Conservation (phyloP, 1,284 basidiomycete species). For the Ganoderma sp. region DNA sequence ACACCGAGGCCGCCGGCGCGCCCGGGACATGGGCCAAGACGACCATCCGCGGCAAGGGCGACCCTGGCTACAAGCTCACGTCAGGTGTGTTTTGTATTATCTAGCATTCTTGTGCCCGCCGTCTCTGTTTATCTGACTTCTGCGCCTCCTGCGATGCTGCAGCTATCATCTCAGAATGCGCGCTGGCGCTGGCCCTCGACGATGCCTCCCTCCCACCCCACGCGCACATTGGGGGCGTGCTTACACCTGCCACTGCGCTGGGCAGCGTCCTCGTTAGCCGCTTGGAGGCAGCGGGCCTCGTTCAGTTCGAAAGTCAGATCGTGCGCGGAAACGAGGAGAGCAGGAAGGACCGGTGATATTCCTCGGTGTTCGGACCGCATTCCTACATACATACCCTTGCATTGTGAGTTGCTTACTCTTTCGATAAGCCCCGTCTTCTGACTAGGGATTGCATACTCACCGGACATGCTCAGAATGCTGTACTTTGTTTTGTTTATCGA, state of each 20-base stretch:
- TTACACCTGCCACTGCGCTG: constrained; percentile 80
- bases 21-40: constrained; percentile 64
- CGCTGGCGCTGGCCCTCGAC: constrained; percentile 67
- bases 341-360: constrained; percentile 33
- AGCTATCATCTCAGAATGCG: constrained; percentile 74
- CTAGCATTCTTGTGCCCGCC: not conserved
- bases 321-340: constrained; percentile 34
- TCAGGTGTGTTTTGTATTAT: not conserved
- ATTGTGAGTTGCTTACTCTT: constrained; percentile 4
- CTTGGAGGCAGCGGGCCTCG: constrained; percentile 58
- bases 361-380: not conserved
- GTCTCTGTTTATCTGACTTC: not conserved
- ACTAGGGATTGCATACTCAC: not conserved
- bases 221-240: constrained; percentile 70
- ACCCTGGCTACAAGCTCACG: constrained; percentile 80
- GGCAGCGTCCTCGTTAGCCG: constrained; percentile 75
- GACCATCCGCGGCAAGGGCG: constrained; percentile 68
- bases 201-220: constrained; percentile 57
- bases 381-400: not conserved
- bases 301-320: constrained; percentile 61
- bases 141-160: not conserved
- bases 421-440: not conserved
- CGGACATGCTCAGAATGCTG: not conserved
- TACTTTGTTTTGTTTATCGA: not conserved
- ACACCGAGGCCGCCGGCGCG: constrained; percentile 53